Conservation (phyloP, 768 basidiomycete species). For the Wakefieldia striispora region DNA sequence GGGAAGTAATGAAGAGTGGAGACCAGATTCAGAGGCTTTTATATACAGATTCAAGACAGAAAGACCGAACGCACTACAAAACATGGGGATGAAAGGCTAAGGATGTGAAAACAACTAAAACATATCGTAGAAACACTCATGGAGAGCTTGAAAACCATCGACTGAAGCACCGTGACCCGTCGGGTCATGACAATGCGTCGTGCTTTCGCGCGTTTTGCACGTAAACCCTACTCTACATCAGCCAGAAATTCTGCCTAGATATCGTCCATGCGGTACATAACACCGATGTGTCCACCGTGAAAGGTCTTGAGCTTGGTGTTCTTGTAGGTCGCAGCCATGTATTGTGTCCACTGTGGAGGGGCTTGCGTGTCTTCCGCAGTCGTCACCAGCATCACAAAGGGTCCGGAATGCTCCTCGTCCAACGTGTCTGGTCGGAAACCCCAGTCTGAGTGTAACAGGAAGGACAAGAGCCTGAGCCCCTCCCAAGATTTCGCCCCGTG, state of each 20-base stretch:
- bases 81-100: no score
- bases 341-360: constrained; percentile 45
- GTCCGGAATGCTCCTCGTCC: constrained; percentile 44
- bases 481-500: constrained; percentile 45
- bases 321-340: constrained; percentile 47
- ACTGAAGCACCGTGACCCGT: no score
- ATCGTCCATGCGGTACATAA: constrained; percentile 44
- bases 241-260: constrained; percentile 40
- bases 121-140: no score
- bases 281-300: constrained; percentile 49
- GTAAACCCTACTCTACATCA: constrained; percentile 10
- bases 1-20: no score
- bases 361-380: constrained; percentile 42
- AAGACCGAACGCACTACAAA: no score
- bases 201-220: background rate
- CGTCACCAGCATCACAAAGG: constrained; percentile 45
- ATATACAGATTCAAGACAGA: no score
- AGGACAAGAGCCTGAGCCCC: constrained; percentile 45
- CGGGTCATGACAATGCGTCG: no score
- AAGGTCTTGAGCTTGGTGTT: constrained; percentile 41
- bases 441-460: constrained; percentile 51
- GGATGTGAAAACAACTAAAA: no score
- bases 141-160: no score
- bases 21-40: no score
- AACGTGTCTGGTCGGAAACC: constrained; percentile 42